Percentiles rank a stretch among this genome's conserved stretches.
Evolutionary conservation across 1,284 basidiomycete genomes (phyloP).

Genomic region (Trichosporon sp.): DNA sequence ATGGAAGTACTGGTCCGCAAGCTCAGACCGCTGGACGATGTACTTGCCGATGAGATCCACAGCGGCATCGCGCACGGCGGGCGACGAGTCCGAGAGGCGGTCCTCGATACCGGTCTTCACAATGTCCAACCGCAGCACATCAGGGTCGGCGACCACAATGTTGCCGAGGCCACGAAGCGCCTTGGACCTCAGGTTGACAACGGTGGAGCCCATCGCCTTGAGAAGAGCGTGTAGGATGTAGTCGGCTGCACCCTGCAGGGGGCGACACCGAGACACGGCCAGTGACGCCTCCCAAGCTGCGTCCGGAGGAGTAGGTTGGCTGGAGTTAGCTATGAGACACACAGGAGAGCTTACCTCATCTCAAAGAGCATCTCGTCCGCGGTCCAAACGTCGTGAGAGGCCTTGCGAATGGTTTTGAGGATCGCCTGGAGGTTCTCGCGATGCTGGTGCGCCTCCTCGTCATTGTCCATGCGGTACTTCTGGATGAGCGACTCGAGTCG

Average conservation of each 20-base stretch:
- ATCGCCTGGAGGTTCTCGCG: slow-evolving; percentile 28
- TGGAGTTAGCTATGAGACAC: slow-evolving; percentile 16
- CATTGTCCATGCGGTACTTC: slow-evolving; percentile 29
- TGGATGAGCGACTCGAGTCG: slow-evolving; percentile 30
- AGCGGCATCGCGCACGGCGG: slow-evolving; percentile 90
- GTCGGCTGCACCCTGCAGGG: slow-evolving; percentile 69
- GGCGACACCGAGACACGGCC: slow-evolving; percentile 68
- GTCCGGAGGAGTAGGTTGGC: slow-evolving; percentile 32
- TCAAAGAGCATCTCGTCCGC: slow-evolving; percentile 37
- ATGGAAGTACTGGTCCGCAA: slow-evolving; percentile 78
- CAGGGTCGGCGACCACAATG: slow-evolving; percentile 78
- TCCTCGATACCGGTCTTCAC: slow-evolving; percentile 79
- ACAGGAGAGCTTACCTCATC: slow-evolving; percentile 24
- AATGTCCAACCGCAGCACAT: slow-evolving; percentile 67
- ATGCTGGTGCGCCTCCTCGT: slow-evolving; percentile 21
- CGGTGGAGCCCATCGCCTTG: slow-evolving; percentile 67
- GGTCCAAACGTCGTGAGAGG: slow-evolving; percentile 30
- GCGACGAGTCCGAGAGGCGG: slow-evolving; percentile 81
- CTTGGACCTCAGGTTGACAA: slow-evolving; percentile 84
- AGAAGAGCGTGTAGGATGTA: slow-evolving; percentile 71
- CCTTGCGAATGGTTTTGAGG: slow-evolving; percentile 20
- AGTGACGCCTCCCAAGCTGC: slow-evolving; percentile 53
- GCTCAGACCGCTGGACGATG: slow-evolving; percentile 76
- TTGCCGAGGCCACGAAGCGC: slow-evolving; percentile 78
- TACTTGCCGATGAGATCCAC: slow-evolving; percentile 95